A percentile compares a stretch with the other conserved stretches of the same genome.
phyloP scores from a whole-genome alignment of 371 early-diverging fungal species.

The Mortierella sp. region DNA sequence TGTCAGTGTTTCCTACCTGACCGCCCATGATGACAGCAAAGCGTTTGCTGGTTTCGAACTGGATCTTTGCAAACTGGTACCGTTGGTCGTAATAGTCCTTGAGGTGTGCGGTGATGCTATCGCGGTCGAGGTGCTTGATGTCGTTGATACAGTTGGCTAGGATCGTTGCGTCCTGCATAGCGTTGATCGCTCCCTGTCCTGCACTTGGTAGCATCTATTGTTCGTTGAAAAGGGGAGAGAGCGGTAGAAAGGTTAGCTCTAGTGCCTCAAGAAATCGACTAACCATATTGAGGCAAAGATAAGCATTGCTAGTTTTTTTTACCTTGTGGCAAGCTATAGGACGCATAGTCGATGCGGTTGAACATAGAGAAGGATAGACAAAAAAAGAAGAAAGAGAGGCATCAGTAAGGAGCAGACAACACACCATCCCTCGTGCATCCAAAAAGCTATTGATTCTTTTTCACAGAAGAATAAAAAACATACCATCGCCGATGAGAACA shows the following conservation, averaged over 20 bases:
- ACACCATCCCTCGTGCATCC: no score
- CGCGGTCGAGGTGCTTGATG: neutral
- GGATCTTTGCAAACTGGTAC: slow-evolving; percentile 25
- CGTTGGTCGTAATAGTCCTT: slow-evolving; percentile 35
- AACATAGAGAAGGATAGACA: neutral
- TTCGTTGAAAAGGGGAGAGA: slow-evolving; percentile 11
- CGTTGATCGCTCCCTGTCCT: slow-evolving; percentile 47
- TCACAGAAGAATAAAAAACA: neutral
- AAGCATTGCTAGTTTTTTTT: no score
- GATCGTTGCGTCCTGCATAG: slow-evolving; percentile 44
- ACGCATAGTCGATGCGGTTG: no score
- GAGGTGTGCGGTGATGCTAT: slow-evolving; percentile 20
- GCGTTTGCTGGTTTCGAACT: slow-evolving; percentile 37
- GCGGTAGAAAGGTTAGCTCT: no score
- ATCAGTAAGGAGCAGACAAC: no score
- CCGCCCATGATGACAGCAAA: slow-evolving; percentile 38
- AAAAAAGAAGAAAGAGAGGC: neutral
- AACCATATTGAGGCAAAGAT: no score
- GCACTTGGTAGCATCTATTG: slow-evolving; percentile 42
- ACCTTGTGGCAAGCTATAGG: no score
- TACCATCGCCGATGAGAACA: slow-evolving; percentile 44
- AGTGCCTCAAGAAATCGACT: no score
- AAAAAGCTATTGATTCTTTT: no score
- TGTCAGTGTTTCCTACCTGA: slow-evolving; percentile 9
- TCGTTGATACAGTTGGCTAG: slow-evolving; percentile 47